Evolutionary conservation across 2,329 filamentous ascomycete genomes (phyloP).

Genomic region (Aspergillus sergii): DNA sequence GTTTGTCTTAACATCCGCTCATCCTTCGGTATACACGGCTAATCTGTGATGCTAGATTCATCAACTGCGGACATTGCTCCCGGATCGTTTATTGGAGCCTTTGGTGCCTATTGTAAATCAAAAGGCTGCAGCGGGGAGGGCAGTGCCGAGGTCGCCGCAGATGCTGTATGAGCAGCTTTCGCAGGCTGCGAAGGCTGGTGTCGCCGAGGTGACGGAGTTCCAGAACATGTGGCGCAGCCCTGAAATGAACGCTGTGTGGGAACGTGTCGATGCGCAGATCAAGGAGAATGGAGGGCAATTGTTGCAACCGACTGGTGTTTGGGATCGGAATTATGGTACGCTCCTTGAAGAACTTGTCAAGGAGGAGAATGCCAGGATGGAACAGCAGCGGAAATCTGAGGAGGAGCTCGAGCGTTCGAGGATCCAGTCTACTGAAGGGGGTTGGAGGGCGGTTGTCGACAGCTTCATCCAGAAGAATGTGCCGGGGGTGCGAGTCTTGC

Average conservation of each 20-base stretch:
- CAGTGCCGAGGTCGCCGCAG: constrained; percentile 37
- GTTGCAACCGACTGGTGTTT: constrained; percentile 40
- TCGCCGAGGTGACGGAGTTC: constrained; percentile 42
- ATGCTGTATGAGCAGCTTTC: constrained; percentile 38
- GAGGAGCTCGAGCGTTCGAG: constrained; percentile 35
- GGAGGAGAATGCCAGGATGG: constrained; percentile 30
- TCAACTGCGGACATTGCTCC: constrained; percentile 45
- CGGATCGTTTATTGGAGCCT: constrained; percentile 44
- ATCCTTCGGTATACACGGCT: constrained; percentile 5
- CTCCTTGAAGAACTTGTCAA: constrained; percentile 35
- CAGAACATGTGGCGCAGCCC: constrained; percentile 43
- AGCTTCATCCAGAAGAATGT: constrained; percentile 30
- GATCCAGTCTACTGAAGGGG: constrained; percentile 30
- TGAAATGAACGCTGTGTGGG: constrained; percentile 44
- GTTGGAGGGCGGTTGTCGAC: constrained; percentile 38
- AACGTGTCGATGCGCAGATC: constrained; percentile 38
- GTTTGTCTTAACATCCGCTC: constrained; percentile 13
- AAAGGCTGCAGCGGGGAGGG: constrained; percentile 19
- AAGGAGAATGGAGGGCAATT: constrained; percentile 40
- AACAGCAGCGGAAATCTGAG: constrained; percentile 26
- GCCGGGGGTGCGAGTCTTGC: constrained; percentile 34
- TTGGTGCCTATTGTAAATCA: constrained; percentile 42
- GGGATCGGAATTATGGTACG: constrained; percentile 44
- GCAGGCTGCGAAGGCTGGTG: constrained; percentile 37
- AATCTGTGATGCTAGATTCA: constrained; percentile 38